phyloP scores from a whole-genome alignment of 176 grass and related monocot species.

The Typha latifolia region DNA sequence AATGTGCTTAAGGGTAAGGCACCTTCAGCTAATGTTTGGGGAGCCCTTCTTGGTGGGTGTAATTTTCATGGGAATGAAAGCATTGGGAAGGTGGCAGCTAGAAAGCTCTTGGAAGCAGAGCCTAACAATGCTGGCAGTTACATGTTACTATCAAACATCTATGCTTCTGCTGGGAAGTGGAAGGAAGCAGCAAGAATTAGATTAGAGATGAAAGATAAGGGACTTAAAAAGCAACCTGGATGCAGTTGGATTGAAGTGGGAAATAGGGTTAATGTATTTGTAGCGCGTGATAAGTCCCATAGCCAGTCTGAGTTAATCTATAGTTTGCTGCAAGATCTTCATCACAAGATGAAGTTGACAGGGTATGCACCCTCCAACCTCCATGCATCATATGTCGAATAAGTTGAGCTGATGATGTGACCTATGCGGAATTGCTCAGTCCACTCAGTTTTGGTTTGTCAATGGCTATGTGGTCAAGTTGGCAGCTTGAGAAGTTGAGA shows the following conservation, averaged over 20 bases:
- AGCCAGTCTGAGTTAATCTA: conserved; percentile 36
- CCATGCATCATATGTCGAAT: not conserved
- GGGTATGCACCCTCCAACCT: conserved; percentile 5
- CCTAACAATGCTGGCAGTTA: conserved; percentile 67
- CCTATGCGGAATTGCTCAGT: not conserved
- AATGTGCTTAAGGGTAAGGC: conserved; percentile 39
- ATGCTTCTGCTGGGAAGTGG: conserved; percentile 82
- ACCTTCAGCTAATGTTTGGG: conserved; percentile 37
- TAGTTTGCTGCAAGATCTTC: conserved; percentile 45
- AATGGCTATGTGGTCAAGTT: too few relatives aligned
- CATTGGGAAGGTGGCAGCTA: conserved; percentile 51
- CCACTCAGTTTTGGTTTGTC: too few relatives aligned
- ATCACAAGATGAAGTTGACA: conserved; percentile 48
- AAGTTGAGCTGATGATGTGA: not conserved
- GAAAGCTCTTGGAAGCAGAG: conserved; percentile 56
- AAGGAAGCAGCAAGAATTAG: conserved; percentile 70
- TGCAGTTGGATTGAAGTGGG: conserved; percentile 85
- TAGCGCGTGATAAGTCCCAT: conserved; percentile 64
- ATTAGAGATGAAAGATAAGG: conserved; percentile 58
- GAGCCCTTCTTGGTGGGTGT: conserved; percentile 64
- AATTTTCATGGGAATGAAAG: conserved; percentile 57
- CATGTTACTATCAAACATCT: conserved; percentile 65
- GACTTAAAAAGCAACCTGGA: conserved; percentile 78
- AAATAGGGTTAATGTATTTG: conserved; percentile 73
- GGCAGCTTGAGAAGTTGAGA: too few relatives aligned